Evolutionary conservation across 73 alveolate genomes (phyloP).

Genomic region (Diophrys sp.): DNA sequence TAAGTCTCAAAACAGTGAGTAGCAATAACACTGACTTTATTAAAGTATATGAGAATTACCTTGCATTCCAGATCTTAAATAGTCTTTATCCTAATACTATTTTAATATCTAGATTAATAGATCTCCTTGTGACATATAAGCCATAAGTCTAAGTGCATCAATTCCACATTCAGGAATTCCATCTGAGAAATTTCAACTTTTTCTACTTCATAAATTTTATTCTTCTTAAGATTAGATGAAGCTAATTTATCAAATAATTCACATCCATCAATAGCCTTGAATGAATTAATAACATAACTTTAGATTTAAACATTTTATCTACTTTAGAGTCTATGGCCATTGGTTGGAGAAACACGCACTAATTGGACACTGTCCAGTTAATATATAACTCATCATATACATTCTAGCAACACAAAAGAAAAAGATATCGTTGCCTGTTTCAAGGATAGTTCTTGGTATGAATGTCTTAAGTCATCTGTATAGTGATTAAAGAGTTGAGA

Average conservation of each 20-base stretch:
- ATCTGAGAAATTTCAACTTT: conserved; percentile 85
- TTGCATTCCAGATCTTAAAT: conserved; percentile 92
- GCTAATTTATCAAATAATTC: conserved; percentile 72
- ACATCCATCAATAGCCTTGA: conserved; percentile 94
- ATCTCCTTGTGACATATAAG: conserved; percentile 89
- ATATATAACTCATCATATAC: conserved; percentile 96
- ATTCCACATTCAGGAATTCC: conserved; percentile 99
- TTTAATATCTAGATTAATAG: conserved; percentile 91
- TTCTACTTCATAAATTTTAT: conserved; percentile 71
- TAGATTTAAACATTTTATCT: conserved; percentile 93
- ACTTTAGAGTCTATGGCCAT: conserved; percentile 93
- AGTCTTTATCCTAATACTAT: conserved; percentile 95
- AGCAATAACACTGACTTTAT: conserved; percentile 49
- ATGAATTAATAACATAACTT: conserved; percentile 98
- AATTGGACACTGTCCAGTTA: conserved; percentile 95
- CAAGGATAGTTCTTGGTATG: conserved; percentile 94
- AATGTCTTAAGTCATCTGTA: conserved; percentile 89
- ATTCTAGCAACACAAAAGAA: conserved; percentile 99
- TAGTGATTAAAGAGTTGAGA: conserved; percentile 95
- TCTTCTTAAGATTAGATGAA: conserved; percentile 89
- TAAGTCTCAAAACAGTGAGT: conserved; percentile 74
- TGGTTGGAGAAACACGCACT: conserved; percentile 93
- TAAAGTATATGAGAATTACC: conserved; percentile 76
- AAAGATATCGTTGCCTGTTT: conserved; percentile 98
- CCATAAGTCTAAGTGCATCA: conserved; percentile 96